Percentiles rank a stretch among this genome's conserved stretches.
Conservation (phyloP, 2,329 filamentous ascomycete species). For the Aspergillus transmontanensis region DNA sequence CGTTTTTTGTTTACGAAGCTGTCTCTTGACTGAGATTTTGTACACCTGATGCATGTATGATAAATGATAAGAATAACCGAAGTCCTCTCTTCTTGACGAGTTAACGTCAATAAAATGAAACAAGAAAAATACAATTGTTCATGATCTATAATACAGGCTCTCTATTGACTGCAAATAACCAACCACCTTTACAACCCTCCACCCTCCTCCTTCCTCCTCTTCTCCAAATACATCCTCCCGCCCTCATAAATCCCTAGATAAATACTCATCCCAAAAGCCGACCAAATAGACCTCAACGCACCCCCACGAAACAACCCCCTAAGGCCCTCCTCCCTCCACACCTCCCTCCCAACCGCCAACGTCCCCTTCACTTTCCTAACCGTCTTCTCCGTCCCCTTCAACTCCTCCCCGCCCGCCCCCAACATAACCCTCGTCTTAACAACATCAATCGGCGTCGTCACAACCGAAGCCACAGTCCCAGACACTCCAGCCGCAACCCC, state of each 20-base stretch:
- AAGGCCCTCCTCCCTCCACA: conserved; percentile 68
- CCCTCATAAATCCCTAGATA: conserved; percentile 88
- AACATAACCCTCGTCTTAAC: conserved; percentile 91
- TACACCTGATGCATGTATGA: conserved; percentile 9
- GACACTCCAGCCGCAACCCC: conserved; percentile 73
- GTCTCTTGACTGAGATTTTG: conserved; percentile 1
- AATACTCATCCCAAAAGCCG: conserved; percentile 76
- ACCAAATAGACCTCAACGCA: conserved; percentile 74
- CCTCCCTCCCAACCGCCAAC: conserved; percentile 61
- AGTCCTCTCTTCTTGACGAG: conserved; percentile 2
- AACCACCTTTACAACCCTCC: neutral
- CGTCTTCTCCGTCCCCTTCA: no score
- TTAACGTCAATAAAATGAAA: neutral
- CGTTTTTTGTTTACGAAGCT: neutral
- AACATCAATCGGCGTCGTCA: conserved; percentile 90
- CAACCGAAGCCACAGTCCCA: conserved; percentile 71
- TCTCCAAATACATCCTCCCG: conserved; percentile 64
- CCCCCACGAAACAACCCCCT: conserved; percentile 75
- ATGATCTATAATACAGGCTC: neutral
- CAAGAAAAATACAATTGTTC: neutral
- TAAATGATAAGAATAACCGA: neutral
- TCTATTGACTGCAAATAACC: neutral
- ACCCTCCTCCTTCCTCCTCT: conserved; percentile 16
- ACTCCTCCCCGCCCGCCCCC: conserved; percentile 45
- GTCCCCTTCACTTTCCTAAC: conserved; percentile 9